Evolutionary conservation across 139 green algal species (phyloP).

Genomic region (Gonium pectorale): DNA sequence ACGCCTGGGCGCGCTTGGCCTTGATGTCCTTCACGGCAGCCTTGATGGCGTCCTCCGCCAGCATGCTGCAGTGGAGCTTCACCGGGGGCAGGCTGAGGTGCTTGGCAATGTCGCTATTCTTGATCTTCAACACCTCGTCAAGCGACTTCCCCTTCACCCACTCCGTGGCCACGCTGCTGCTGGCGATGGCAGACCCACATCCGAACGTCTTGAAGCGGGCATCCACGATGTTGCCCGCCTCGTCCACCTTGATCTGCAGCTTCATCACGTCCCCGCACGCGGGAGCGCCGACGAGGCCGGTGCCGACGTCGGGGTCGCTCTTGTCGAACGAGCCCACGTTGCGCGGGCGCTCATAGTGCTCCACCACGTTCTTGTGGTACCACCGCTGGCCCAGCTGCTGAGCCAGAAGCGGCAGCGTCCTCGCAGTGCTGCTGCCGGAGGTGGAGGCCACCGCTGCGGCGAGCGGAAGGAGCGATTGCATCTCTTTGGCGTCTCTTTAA

Average conservation of each 20-base stretch:
- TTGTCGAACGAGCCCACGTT: slow-evolving; percentile 99
- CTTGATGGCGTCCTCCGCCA: slow-evolving; percentile 94
- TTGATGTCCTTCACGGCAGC: slow-evolving; percentile 96
- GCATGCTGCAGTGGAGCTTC: slow-evolving; percentile 99
- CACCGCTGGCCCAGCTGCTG: slow-evolving; percentile 20
- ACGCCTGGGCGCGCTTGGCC: slow-evolving; percentile 68
- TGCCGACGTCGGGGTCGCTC: slow-evolving; percentile 91
- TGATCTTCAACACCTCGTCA: slow-evolving; percentile 92
- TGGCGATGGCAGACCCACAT: slow-evolving; percentile 97
- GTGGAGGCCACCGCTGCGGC: slow-evolving; percentile 11
- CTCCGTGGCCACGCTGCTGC: slow-evolving; percentile 94
- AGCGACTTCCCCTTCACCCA: slow-evolving; percentile 93
- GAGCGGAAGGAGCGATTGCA: slow-evolving; percentile 32
- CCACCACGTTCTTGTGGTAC: slow-evolving; percentile 95
- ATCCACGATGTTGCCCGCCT: slow-evolving; percentile 95
- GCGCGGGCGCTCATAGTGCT: slow-evolving; percentile 97
- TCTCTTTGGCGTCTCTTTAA: no score
- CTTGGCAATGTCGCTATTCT: slow-evolving; percentile 97
- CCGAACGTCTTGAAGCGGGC: slow-evolving; percentile 99
- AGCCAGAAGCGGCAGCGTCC: not conserved
- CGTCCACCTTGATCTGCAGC: slow-evolving; percentile 95
- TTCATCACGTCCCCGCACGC: slow-evolving; percentile 99
- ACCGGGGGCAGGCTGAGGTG: slow-evolving; percentile 97
- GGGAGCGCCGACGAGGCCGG: slow-evolving; percentile 89
- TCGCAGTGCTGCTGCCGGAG: not conserved